phyloP scores from a whole-genome alignment of 2,329 filamentous ascomycete genomes.

The Macrophomina tecta region DNA sequence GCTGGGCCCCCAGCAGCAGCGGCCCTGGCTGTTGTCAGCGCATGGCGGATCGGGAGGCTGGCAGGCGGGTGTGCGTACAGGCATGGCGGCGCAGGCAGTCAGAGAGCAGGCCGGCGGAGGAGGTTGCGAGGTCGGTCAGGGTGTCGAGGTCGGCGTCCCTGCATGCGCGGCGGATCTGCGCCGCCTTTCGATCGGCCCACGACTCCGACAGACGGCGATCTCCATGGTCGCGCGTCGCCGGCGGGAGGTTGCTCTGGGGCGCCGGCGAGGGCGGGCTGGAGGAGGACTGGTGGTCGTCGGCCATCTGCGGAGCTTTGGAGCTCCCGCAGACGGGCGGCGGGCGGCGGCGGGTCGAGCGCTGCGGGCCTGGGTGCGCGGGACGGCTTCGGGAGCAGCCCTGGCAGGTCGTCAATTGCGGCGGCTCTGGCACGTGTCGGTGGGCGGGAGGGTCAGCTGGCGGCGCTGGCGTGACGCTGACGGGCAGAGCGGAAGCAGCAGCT shows the following conservation, averaged over 20 bases:
- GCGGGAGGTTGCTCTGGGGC: background rate
- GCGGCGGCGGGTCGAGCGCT: slow-evolving; percentile 10
- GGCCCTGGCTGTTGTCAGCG: slow-evolving; percentile 60
- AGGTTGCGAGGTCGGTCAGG: slow-evolving; percentile 51
- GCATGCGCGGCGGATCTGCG: slow-evolving; percentile 50
- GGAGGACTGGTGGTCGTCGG: slow-evolving; percentile 7
- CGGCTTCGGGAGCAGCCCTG: too few species aligned
- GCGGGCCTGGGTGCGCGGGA: slow-evolving; percentile 11
- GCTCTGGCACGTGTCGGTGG: background rate
- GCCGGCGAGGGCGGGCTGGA: background rate
- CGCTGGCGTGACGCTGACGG: slow-evolving; percentile 12
- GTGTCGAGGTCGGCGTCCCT: slow-evolving; percentile 45
- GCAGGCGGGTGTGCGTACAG: slow-evolving; percentile 65
- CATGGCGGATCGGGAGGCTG: slow-evolving; percentile 24
- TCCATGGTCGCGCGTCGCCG: background rate
- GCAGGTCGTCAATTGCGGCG: background rate
- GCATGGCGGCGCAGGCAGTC: slow-evolving; percentile 70
- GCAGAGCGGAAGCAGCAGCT: background rate
- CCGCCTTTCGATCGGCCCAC: slow-evolving; percentile 36
- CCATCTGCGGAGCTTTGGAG: slow-evolving; percentile 24
- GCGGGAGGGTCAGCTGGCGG: background rate
- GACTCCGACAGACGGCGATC: slow-evolving; percentile 27
- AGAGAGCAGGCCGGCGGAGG: slow-evolving; percentile 52
- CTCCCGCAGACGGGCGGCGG: slow-evolving; percentile 14
- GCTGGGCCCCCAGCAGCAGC: slow-evolving; percentile 54